Conservation (phyloP, 2,329 filamentous ascomycete genomes). For the Sporothrix globosa region DNA sequence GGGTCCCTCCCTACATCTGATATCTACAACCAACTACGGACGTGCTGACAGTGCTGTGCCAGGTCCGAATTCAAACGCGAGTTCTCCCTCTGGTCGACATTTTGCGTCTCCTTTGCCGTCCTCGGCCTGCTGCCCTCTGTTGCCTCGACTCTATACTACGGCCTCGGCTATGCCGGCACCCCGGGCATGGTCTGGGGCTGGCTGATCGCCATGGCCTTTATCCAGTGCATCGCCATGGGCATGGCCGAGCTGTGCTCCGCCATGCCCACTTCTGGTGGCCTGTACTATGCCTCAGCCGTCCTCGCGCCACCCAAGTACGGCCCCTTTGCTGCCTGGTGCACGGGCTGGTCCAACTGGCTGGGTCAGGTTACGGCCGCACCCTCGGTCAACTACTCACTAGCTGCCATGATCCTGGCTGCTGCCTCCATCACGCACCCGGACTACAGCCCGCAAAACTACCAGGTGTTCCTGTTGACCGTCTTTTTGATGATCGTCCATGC, state of each 20-base stretch:
- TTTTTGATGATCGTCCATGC: constrained; percentile 70
- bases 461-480: constrained; percentile 68
- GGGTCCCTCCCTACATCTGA: not conserved
- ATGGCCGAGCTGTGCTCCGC: constrained; percentile 73
- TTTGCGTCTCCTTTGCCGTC: constrained; percentile 74
- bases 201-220: constrained; percentile 72
- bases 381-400: constrained; percentile 67
- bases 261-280: constrained; percentile 72
- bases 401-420: constrained; percentile 72
- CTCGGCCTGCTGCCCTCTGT: constrained; percentile 72
- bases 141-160: constrained; percentile 71
- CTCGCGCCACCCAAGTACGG: constrained; percentile 68
- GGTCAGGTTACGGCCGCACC: constrained; percentile 68
- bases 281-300: constrained; percentile 75
- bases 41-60: not conserved
- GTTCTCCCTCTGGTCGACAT: constrained; percentile 73
- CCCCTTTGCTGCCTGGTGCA: constrained; percentile 69
- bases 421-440: constrained; percentile 67
- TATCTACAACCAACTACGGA: not conserved
- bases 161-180: constrained; percentile 57
- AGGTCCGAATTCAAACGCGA: constrained; percentile 61
- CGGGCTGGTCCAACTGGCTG: constrained; percentile 72
- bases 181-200: constrained; percentile 76
- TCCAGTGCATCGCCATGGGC: constrained; percentile 68
- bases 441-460: constrained; percentile 67